Base-by-base conservation (phyloP, 108 stramenopile genomes). In the Cylindrotheca fusiformis region DNA sequence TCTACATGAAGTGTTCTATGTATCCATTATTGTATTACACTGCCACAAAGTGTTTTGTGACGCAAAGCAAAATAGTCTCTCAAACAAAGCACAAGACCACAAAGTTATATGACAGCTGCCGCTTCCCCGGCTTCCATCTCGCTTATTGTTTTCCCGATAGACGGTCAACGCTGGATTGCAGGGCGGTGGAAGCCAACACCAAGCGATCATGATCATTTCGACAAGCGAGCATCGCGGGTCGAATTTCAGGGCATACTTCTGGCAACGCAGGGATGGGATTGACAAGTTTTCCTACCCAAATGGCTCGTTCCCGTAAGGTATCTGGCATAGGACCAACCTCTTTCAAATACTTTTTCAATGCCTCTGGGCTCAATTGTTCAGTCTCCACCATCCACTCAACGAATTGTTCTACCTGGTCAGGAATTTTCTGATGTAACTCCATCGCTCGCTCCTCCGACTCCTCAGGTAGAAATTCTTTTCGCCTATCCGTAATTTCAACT, bases 181-280 rank as follows among this genome's bases (percentile, higher is more conserved):
- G 29, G 2, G 69, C 63, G 1, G 36, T 31, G 2, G 54, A n/a
- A 12, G 61, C 63, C 52, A 76, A 33, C n/a, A 32, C 44, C 5
- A 76, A 17, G 19, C 75, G 68, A 32, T 76, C 69, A 2, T 54
- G 25, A 36, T 69, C 64, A 48, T 76, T 76, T n/a, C 53, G 46
- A 60, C 75, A 76, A 0, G 52, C 57, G 48, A 76, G 32, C 46
- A 76, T 46, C 1, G 68, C 68, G 4, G 75, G 68, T 1, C 68
- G 49, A 31, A 69, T 52, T 27, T 69, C 68, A n/a, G 29, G 51
- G 33, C 59, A 41, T 10, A 69, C 47, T 10, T 50, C 1, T 41
- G 68, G 52, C 31, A 59, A 44, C 27, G 24, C 58, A 58, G 29
- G 63, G 4, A 62, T n/a, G 6, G 74, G 74, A 53, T 75, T 75